phyloP scores from a whole-genome alignment of 495 filamentous ascomycete genomes.

The Xylaria venustula region DNA sequence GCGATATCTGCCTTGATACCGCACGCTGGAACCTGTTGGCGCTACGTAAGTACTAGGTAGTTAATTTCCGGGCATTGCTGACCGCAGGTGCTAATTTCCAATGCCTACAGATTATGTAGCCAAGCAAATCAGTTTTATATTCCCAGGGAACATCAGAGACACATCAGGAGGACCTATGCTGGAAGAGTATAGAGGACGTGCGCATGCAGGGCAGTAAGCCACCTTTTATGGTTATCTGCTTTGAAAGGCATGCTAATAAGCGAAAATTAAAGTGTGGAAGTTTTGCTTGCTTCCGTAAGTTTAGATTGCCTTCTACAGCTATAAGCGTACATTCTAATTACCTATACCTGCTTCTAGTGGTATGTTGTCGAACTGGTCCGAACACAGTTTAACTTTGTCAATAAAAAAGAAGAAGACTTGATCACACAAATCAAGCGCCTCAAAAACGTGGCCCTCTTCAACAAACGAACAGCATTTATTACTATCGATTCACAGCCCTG shows the following conservation, averaged over 20 bases:
- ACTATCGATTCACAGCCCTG: slow-evolving; percentile 26
- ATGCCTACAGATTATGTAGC: slow-evolving; percentile 12
- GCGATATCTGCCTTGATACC: slow-evolving; percentile 17
- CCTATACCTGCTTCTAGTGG: slow-evolving; percentile 7
- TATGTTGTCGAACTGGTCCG: slow-evolving; percentile 14
- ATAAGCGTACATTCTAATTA: background rate
- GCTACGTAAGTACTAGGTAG: slow-evolving; percentile 1
- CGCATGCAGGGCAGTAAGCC: slow-evolving; percentile 17
- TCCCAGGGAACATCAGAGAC: slow-evolving; percentile 19
- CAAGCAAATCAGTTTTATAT: slow-evolving; percentile 13
- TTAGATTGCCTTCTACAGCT: background rate
- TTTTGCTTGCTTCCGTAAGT: slow-evolving; percentile 17
- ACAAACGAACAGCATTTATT: slow-evolving; percentile 10
- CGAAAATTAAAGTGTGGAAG: too few species aligned
- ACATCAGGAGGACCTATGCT: background rate
- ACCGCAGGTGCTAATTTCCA: background rate
- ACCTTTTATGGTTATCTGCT: too few species aligned
- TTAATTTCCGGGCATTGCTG: background rate
- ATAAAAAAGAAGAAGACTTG: slow-evolving; percentile 1
- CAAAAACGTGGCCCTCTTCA: slow-evolving; percentile 2
- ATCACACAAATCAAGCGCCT: slow-evolving; percentile 13
- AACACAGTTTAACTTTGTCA: background rate
- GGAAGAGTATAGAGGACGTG: slow-evolving; percentile 17
- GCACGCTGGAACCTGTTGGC: slow-evolving; percentile 20
- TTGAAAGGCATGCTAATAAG: too few species aligned